Evolutionary conservation across 768 basidiomycete species (phyloP), one percentile per base, ranked within the genome.

Genomic region (Podaxis mareebaensis): DNA sequence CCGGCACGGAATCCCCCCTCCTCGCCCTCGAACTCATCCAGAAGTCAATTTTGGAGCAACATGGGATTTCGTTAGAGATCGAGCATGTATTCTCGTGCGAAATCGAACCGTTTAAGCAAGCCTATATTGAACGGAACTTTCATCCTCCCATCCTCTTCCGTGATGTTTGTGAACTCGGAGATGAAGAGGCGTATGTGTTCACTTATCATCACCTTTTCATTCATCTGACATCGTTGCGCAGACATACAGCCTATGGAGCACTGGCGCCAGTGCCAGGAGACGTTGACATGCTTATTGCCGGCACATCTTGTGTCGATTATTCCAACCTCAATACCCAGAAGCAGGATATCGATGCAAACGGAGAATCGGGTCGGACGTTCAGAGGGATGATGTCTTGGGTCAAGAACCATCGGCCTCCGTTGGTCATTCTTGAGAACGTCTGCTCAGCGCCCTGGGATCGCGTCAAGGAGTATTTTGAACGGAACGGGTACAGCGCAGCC

Each of bases 11-110:
- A 71, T 94, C 93, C 1, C 96, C 96, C 56, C 83, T 98, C 24
- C 87, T 97, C 39, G 96, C 96, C 13, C 80, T 98, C 52, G 89
- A 92, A 33, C 77, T 96, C 64, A 93, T 97, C 51, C 88, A 88
- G 61, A 85, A 89, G 63, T 85, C 89, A 4, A 84, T 96, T 67
- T 75, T 85, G 33, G 85, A 88, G 33, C 89, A 89, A 67, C 85
- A 87, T 67, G 83, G 79, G 3, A 68, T 90, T 58, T 77, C 82
- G 2, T 76, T 97, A 61, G 83, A 89, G 26, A 80, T 94, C 57
- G 91, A 96, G 73, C 95, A 97, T 75, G 93, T 96, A 49, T 96
- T 97, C 77, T 96, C 95, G 1, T 97, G 95, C 75, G 95, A 97
- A 77, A 96, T 97, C 61, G 95, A 95, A 71, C 95, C 95, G 3